A percentile compares a stretch with the other conserved stretches of the same genome.
These are phyloP conservation scores for Plasmopara halstedii DNA, from an alignment of 352 stramenopile genomes.

Conservation along the genomic window DNA sequence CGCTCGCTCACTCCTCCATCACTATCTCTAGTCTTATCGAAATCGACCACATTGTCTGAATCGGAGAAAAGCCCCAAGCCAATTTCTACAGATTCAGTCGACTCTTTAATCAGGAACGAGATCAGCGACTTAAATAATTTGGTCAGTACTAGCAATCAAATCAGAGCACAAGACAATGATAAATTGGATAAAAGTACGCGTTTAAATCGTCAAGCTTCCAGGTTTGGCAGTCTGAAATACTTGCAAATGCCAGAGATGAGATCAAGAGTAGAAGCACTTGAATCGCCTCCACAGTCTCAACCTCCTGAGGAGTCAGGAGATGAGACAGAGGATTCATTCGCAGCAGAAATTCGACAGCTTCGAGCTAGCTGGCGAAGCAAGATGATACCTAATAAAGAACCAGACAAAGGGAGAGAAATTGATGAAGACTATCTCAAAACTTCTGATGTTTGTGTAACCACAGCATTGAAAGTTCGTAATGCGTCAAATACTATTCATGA, in stretches of 20 bases:
- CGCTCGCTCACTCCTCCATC: slow-evolving; percentile 11
- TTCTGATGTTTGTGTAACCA: neutral
- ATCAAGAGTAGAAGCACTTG: neutral
- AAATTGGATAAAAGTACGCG: slow-evolving; percentile 3
- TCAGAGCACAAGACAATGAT: neutral
- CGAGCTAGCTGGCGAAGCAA: slow-evolving; percentile 6
- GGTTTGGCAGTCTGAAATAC: no score
- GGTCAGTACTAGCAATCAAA: slow-evolving; percentile 23
- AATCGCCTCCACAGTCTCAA: slow-evolving; percentile 14
- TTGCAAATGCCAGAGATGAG: slow-evolving; percentile 3
- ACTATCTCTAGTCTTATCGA: slow-evolving; percentile 13
- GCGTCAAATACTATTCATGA: slow-evolving; percentile 38
- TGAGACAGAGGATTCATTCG: slow-evolving; percentile 40
- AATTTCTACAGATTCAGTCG: slow-evolving; percentile 21
- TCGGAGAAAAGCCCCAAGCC: neutral
- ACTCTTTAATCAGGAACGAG: slow-evolving; percentile 40
- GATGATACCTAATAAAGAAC: slow-evolving; percentile 1
- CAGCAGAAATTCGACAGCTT: slow-evolving; percentile 30
- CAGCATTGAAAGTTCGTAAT: slow-evolving; percentile 21
- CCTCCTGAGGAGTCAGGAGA: slow-evolving; percentile 10
- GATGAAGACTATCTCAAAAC: slow-evolving; percentile 1
- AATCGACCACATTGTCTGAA: neutral
- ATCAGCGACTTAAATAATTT: slow-evolving; percentile 33
- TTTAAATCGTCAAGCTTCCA: no score
- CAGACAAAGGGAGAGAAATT: slow-evolving; percentile 12